A percentile compares a stretch with the other conserved stretches of the same genome.
Conservation (phyloP, 164 flowering plant genomes). For the Taxillus chinensis region DNA sequence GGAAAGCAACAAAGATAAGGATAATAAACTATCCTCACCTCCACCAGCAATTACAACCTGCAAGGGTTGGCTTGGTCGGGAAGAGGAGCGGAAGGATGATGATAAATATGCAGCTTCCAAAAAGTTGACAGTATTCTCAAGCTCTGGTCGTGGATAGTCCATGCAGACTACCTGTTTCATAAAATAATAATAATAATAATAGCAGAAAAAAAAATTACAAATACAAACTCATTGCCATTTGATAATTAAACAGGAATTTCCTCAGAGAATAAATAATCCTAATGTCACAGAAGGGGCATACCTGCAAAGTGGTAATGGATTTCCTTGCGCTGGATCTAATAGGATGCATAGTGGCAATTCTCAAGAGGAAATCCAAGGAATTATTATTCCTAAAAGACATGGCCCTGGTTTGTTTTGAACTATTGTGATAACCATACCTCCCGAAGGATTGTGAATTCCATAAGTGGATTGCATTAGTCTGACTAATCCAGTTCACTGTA, state of each 20-base stretch:
- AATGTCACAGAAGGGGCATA: slow-evolving; percentile 4
- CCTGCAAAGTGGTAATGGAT: slow-evolving; percentile 20
- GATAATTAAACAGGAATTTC: neutral
- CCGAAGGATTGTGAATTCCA: neutral
- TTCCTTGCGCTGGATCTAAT: slow-evolving; percentile 9
- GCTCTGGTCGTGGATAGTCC: slow-evolving; percentile 90
- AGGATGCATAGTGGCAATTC: slow-evolving; percentile 5
- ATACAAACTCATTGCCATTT: neutral
- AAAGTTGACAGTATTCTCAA: slow-evolving; percentile 68
- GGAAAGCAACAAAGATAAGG: neutral
- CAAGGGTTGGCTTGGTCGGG: slow-evolving; percentile 68
- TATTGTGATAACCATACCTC: slow-evolving; percentile 5
- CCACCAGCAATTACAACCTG: slow-evolving; percentile 90
- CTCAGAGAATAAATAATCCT: neutral
- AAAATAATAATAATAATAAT: neutral
- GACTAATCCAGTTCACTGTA: slow-evolving; percentile 20
- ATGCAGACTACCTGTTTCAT: slow-evolving; percentile 62
- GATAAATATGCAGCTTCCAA: slow-evolving; percentile 91
- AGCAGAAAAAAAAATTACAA: neutral
- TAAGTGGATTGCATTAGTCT: slow-evolving; percentile 3
- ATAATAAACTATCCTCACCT: slow-evolving; percentile 32
- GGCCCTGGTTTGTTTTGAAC: slow-evolving; percentile 3
- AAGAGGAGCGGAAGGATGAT: slow-evolving; percentile 47
- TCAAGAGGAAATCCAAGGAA: slow-evolving; percentile 16
- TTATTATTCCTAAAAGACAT: slow-evolving; percentile 17